phyloP scores from a whole-genome alignment of 352 stramenopile genomes.

The Globisporangium splendens region DNA sequence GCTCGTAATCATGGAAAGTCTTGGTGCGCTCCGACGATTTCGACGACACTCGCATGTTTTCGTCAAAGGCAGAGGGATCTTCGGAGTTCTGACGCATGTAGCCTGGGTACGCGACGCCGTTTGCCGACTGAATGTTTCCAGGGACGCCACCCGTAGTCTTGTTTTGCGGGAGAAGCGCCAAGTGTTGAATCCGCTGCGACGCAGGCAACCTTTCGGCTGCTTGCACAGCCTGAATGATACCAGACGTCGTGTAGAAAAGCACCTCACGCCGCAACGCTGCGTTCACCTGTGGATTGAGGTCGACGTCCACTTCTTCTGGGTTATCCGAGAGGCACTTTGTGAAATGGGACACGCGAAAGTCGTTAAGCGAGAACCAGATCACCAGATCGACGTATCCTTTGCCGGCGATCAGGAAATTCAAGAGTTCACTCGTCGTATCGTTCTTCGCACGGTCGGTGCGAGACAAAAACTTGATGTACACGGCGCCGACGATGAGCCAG shows the following conservation, averaged over 20 bases:
- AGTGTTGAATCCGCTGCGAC: conserved; percentile 78
- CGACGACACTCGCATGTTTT: conserved; percentile 61
- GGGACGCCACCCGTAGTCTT: conserved; percentile 33
- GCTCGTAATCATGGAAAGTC: conserved; percentile 88
- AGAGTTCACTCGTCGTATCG: conserved; percentile 61
- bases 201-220: conserved; percentile 68
- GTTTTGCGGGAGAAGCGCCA: conserved; percentile 76
- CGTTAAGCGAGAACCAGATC: conserved; percentile 87
- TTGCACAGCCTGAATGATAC: conserved; percentile 86
- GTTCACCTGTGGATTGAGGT: conserved; percentile 88
- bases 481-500: conserved; percentile 74
- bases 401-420: conserved; percentile 85
- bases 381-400: conserved; percentile 88
- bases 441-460: conserved; percentile 41
- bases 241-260: conserved; percentile 89
- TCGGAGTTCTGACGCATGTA: conserved; percentile 56
- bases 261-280: conserved; percentile 82
- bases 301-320: conserved; percentile 66
- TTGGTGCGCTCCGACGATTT: conserved; percentile 78
- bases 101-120: conserved; percentile 32
- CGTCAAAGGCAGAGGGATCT: conserved; percentile 54
- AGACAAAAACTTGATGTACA: conserved; percentile 81
- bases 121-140: conserved; percentile 21
- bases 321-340: conserved; percentile 55
- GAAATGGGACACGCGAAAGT: conserved; percentile 80